phyloP scores from a whole-genome alignment of 2,329 filamentous ascomycete species.

The Trichothecium roseum region DNA sequence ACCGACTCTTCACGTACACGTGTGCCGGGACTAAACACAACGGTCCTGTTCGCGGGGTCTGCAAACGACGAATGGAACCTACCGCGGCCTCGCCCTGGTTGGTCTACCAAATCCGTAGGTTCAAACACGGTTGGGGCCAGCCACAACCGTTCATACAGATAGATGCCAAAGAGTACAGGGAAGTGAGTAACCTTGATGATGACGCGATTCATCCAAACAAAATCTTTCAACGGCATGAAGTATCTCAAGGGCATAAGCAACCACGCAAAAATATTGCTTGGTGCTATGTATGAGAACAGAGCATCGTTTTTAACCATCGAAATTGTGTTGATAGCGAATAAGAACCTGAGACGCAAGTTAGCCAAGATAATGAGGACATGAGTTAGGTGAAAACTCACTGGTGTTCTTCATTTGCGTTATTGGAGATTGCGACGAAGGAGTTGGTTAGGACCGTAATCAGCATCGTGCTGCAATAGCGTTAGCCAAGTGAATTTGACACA shows the following conservation, averaged over 20 bases:
- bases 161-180: constrained; percentile 78
- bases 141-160: constrained; percentile 73
- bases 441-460: constrained; percentile 93
- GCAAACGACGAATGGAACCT: constrained; percentile 44
- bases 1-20: constrained; percentile 78
- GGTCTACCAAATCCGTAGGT: constrained; percentile 76
- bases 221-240: constrained; percentile 67
- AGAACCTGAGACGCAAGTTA: constrained; percentile 41
- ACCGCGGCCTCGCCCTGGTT: constrained; percentile 40
- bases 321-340: constrained; percentile 94
- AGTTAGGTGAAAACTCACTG: constrained; percentile 32
- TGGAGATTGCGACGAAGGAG: constrained; percentile 89
- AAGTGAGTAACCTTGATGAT: constrained; percentile 89
- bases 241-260: constrained; percentile 74
- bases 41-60: constrained; percentile 43
- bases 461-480: constrained; percentile 49
- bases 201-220: constrained; percentile 77
- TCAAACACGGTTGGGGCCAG: constrained; percentile 69
- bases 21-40: constrained; percentile 62
- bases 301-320: constrained; percentile 98
- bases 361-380: constrained; percentile 2
- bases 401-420: constrained; percentile 88
- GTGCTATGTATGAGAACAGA: constrained; percentile 86
- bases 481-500: background rate
- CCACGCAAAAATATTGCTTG: constrained; percentile 88